Evolutionary conservation across 345 rosid genomes (phyloP), one percentile per base, ranked within the genome.

Genomic region (Citrus maxima): DNA sequence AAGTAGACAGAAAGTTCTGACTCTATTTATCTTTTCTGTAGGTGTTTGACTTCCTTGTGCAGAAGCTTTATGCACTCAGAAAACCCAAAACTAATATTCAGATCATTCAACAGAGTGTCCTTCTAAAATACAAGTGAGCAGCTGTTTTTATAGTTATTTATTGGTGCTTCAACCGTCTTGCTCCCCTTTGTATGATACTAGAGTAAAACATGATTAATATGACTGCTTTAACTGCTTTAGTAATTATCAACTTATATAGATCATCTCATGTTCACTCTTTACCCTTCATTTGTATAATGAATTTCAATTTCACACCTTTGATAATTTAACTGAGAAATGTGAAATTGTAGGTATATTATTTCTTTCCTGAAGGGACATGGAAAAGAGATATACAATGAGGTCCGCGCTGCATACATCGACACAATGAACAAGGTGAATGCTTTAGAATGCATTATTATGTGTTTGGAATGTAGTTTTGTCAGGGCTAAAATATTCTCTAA

Each of bases 81-180:
- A 96, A 96, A 86, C 99, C 99, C 61, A 96, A 96, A 90, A 96
- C 99, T 76, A 96, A 96, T 82, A 94, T 96, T 79, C 99, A 96
- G 85, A 94, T 96, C 81, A 96, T 96, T 87, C 99, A 96, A 80
- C 99, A 94, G 82, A 96, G 90, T 87, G 97, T 96, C 80, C 90
- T 94, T 83, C 85, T 94, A 78, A 96, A 96, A 69, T 94, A 94
- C 92, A 96, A 93, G 99, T 96, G 82, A 87, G 97, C 77, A 87
- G 97, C 78, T 34, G 56, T 79, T 32, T 83, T 21, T 71, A 25
- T 60, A 24, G 30, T 61, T 76, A 70, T 28, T 28, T 35, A 6
- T 18, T 58, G 74, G 72, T 8, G 10, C 25, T 3, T 21, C 24
- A 67, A 22, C 40, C 4, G 2, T 35, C 14, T 67, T 32, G 19